Evolutionary conservation across 305 asterid genomes (phyloP).

Genomic region (Fraxinus baroniana): DNA sequence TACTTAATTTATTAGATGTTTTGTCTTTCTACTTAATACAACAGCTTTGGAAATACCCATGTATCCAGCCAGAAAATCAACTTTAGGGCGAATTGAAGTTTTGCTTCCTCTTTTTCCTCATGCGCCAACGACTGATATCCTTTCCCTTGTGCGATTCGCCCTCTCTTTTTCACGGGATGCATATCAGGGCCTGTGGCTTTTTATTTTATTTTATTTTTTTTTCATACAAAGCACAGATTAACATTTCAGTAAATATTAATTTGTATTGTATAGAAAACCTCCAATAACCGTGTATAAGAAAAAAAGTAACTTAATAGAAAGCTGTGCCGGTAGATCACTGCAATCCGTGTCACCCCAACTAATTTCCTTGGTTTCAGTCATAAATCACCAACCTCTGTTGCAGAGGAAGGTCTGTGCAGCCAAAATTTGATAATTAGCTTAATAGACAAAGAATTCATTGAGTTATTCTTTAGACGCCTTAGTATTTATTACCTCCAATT

Average conservation of each 20-base stretch:
- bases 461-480: background rate
- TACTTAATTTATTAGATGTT: background rate
- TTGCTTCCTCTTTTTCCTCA: background rate
- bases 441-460: background rate
- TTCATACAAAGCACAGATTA: background rate
- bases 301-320: background rate
- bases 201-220: background rate
- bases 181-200: background rate
- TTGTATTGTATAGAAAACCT: background rate
- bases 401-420: background rate
- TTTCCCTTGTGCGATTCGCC: no score
- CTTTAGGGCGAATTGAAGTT: background rate
- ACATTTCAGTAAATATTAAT: background rate
- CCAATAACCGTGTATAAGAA: background rate
- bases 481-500: background rate
- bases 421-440: background rate
- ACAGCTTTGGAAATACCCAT: background rate
- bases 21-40: background rate
- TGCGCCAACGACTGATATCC: no score
- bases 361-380: background rate
- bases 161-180: background rate
- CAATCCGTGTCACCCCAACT: background rate
- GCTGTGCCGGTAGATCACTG: background rate
- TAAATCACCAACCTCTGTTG: background rate
- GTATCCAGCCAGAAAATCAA: background rate